Conservation (phyloP, 192 early-diverging fungal genomes). For the Dimargaris verticillata region DNA sequence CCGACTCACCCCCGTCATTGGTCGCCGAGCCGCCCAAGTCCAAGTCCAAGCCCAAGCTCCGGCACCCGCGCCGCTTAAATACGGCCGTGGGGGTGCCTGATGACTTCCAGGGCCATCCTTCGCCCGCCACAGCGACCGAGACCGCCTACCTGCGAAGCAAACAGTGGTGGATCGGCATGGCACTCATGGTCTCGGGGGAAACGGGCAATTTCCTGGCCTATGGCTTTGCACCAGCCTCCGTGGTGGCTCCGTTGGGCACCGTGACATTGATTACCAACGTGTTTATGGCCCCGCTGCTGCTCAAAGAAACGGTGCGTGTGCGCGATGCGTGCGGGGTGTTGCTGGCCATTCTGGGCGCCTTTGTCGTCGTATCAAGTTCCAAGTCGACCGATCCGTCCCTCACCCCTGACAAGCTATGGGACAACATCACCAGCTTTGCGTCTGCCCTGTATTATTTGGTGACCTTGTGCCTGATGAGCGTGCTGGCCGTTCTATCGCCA, state of each 20-base stretch:
- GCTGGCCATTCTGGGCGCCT: constrained; percentile 43
- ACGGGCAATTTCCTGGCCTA: constrained; percentile 43
- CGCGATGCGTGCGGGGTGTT: constrained; percentile 42
- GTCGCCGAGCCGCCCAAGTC: constrained; percentile 8
- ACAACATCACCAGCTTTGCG: background rate
- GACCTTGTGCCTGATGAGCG: constrained; percentile 16
- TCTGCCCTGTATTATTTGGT: constrained; percentile 29
- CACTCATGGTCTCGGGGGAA: constrained; percentile 44
- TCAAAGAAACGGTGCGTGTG: constrained; percentile 39
- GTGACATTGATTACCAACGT: constrained; percentile 53
- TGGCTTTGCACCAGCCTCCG: constrained; percentile 55
- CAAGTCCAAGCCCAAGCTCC: background rate
- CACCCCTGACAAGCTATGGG: constrained; percentile 5
- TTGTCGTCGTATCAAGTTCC: constrained; percentile 41
- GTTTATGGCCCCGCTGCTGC: constrained; percentile 47
- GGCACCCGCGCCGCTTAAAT: constrained; percentile 12
- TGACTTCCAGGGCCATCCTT: background rate
- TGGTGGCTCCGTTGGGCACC: constrained; percentile 58
- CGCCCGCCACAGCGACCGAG: constrained; percentile 1
- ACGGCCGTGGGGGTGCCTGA: background rate
- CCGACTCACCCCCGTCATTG: background rate
- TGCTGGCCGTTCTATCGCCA: constrained; percentile 27
- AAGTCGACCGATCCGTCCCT: constrained; percentile 37
- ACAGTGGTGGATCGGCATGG: constrained; percentile 53
- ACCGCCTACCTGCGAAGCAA: constrained; percentile 31